Conservation (phyloP, 2,329 filamentous ascomycete genomes). For the Sclerotinia nivalis region DNA sequence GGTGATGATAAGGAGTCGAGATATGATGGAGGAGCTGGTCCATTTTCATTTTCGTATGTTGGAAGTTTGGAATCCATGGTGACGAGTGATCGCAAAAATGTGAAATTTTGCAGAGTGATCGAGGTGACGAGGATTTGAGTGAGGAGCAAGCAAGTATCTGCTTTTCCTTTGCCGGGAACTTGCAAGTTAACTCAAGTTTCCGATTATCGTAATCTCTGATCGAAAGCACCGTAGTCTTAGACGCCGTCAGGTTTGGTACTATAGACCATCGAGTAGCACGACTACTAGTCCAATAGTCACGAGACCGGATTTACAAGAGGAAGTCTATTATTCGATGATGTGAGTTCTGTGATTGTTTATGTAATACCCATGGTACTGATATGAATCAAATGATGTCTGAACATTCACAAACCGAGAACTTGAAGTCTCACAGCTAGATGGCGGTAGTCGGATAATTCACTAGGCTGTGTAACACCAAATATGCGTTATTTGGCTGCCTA, state of each 20-base stretch:
- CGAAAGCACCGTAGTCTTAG: neutral
- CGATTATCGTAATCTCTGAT: neutral
- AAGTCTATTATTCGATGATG: neutral
- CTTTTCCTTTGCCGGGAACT: neutral
- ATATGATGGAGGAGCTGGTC: constrained; percentile 34
- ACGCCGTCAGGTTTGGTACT: neutral
- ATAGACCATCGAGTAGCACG: neutral
- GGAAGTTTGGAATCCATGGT: constrained; percentile 34
- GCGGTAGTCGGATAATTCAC: neutral
- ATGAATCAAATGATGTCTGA: neutral
- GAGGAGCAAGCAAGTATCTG: neutral
- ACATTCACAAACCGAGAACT: neutral
- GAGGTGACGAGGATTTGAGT: neutral
- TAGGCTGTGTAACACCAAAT: neutral
- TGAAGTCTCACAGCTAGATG: neutral
- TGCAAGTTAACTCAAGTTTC: neutral
- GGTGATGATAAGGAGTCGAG: constrained; percentile 29
- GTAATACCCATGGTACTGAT: neutral
- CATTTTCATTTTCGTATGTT: constrained; percentile 23
- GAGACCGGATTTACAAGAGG: neutral
- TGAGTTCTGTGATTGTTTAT: neutral
- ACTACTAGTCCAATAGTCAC: neutral
- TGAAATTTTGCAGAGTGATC: neutral
- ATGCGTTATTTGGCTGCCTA: constrained; percentile 1
- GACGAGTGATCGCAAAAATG: neutral